Conservation (phyloP, 495 filamentous ascomycete genomes). For the Neurospora discreta region DNA sequence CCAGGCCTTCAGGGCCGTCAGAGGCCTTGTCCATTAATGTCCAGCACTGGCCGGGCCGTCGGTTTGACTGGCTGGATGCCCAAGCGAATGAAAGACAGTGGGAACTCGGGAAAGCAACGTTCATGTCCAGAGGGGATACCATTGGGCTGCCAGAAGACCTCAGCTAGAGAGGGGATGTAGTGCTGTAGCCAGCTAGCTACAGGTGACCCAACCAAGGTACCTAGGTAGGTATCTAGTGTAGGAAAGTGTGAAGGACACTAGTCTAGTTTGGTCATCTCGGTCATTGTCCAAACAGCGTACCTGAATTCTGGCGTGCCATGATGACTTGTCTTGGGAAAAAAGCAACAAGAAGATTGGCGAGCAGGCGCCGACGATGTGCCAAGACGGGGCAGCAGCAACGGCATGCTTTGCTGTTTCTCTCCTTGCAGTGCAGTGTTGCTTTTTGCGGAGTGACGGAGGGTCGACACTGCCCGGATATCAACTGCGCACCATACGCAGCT, state of each 20-base stretch:
- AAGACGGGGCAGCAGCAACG: not conserved
- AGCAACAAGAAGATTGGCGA: not conserved
- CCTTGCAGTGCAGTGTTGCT: not conserved
- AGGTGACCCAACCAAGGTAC: not conserved
- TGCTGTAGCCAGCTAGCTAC: not conserved
- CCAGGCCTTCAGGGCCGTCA: not conserved
- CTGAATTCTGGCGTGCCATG: not conserved
- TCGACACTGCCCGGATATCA: not conserved
- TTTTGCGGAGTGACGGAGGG: not conserved
- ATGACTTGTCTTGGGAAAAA: not conserved
- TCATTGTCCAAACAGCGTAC: not conserved
- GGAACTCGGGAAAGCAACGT: not conserved
- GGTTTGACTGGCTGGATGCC: not conserved
- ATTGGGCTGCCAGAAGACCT: not conserved
- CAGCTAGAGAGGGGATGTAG: too few relatives aligned
- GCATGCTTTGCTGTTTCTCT: not conserved
- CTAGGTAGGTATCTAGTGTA: not conserved
- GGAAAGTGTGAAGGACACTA: not conserved
- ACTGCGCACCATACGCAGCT: not conserved
- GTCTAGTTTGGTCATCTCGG: not conserved
- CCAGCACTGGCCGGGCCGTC: not conserved
- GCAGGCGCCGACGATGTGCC: not conserved
- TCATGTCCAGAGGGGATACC: not conserved
- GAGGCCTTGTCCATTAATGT: not conserved
- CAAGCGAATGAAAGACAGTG: not conserved